phyloP scores from a whole-genome alignment of 108 stramenopile species.

The Cyclotella atomus region DNA sequence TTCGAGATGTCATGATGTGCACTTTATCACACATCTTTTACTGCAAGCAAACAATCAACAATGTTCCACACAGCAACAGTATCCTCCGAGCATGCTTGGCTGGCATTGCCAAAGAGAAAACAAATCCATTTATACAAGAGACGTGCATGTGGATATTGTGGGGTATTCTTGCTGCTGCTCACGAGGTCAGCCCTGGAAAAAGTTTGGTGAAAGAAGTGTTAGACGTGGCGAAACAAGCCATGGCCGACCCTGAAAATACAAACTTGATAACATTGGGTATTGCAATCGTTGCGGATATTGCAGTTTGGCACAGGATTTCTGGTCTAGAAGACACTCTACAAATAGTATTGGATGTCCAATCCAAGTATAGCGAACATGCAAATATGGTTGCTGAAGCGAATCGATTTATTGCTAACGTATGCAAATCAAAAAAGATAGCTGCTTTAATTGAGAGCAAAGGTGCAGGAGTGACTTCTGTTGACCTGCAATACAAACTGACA shows the following conservation, averaged over 20 bases:
- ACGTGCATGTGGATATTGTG: constrained; percentile 21
- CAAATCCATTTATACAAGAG: not conserved
- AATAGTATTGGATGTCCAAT: not conserved
- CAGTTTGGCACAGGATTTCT: not conserved
- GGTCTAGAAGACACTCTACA: not conserved
- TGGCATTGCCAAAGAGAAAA: not conserved
- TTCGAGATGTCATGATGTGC: constrained; percentile 17
- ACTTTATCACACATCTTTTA: constrained; percentile 9
- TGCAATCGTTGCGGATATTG: constrained; percentile 4
- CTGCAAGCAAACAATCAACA: not conserved
- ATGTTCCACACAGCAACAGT: constrained; percentile 5
- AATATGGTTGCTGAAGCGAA: constrained; percentile 1
- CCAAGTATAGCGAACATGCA: too few species aligned
- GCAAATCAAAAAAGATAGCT: constrained; percentile 17
- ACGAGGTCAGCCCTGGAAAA: not conserved
- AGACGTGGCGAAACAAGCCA: not conserved
- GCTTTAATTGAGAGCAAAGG: constrained; percentile 1
- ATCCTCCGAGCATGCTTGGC: not conserved
- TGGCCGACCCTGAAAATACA: not conserved
- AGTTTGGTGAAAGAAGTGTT: not conserved
- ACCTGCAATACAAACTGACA: constrained; percentile 14
- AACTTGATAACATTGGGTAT: not conserved
- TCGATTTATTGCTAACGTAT: constrained; percentile 7
- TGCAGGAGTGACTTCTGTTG: not conserved
- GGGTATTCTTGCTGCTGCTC: not conserved